Evolutionary conservation across 768 basidiomycete species (phyloP), one percentile per base, ranked within the genome.

Genomic region (Cyclocybe aegerita): DNA sequence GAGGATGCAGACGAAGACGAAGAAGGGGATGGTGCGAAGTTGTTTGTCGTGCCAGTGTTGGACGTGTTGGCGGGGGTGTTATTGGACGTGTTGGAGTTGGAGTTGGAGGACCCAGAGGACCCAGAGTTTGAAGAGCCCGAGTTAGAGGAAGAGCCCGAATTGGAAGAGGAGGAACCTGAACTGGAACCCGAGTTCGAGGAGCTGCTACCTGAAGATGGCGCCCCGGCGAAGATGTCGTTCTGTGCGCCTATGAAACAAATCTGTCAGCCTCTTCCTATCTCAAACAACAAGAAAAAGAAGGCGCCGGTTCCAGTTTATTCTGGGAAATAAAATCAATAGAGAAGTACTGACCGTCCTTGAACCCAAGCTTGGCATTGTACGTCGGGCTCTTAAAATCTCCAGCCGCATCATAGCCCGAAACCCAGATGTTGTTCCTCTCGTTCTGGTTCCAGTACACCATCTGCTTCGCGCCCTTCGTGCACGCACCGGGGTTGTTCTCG

Each of bases 381-480:
- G 66, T 74, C 0, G 79, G 80, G 15, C 71, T 72, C 63, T 74
- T 78, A n/a, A 52, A 60, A 1, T 59, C 46, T 14, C 77, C 77
- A 7, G 58, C 50, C 11, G 59, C 54, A 58, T 80, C 78, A 7
- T 39, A 57, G 0, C 79, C 79, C 5, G 58, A 58, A 0, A 79
- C 75, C 8, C 64, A 43, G 56, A 81, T 74, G 52, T 80, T 82
- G 60, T 80, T 73, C 2, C 78, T 75, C 3, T 71, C 67, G 0
- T 46, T 41, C 58, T 81, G 79, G 55, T 82, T 71, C 79, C 78
- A 82, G 60, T 74, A 76, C 35, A 82, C 55, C 75, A 81, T 76
- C 67, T 82, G 79, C 55, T 81, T 81, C 2, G 80, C 68, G 38
- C 79, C 80, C 54, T 72, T 65, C 15, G 65, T 65, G 54, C 80